phyloP scores from a whole-genome alignment of 2,329 filamentous ascomycete genomes.

The Pyrenochaeta sp. region DNA sequence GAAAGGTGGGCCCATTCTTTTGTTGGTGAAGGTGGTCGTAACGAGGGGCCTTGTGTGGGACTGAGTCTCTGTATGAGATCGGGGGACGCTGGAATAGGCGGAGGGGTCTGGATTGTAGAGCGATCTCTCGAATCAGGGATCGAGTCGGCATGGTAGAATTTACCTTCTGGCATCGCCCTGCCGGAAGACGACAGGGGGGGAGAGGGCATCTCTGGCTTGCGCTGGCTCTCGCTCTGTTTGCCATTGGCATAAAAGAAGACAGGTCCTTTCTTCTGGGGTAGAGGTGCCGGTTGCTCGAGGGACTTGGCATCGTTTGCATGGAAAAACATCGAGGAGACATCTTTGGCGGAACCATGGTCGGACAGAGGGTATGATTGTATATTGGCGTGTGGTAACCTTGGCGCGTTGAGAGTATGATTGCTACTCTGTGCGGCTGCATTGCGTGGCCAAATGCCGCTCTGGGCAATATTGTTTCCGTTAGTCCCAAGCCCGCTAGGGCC shows the following conservation, averaged over 20 bases:
- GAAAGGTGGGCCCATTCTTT: conserved; percentile 59
- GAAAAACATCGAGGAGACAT: conserved; percentile 77
- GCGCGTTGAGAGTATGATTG: conserved; percentile 27
- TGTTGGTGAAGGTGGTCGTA: conserved; percentile 53
- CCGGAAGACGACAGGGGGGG: conserved; percentile 42
- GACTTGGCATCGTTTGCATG: conserved; percentile 77
- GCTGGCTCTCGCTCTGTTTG: conserved; percentile 49
- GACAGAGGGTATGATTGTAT: conserved; percentile 32
- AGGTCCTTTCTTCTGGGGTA: conserved; percentile 52
- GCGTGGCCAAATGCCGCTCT: conserved; percentile 41
- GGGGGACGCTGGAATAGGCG: conserved; percentile 32
- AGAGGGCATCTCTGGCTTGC: conserved; percentile 34
- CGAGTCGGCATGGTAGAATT: conserved; percentile 77
- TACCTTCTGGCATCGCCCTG: conserved; percentile 49
- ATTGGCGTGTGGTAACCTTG: conserved; percentile 34
- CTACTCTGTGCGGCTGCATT: conserved; percentile 44
- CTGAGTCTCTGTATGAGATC: conserved; percentile 28
- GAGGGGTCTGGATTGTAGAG: conserved; percentile 43
- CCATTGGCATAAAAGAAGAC: conserved; percentile 62
- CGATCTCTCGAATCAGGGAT: conserved; percentile 49
- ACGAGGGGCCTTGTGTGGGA: conserved; percentile 18
- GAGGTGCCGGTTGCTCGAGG: conserved; percentile 43
- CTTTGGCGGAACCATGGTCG: conserved; percentile 33
- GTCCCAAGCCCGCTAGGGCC: conserved; percentile 30
- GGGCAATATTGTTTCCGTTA: conserved; percentile 27